Percentiles rank a stretch among this genome's conserved stretches.
Conservation (phyloP, 768 basidiomycete species). For the Phlegmacium glaucopus region DNA sequence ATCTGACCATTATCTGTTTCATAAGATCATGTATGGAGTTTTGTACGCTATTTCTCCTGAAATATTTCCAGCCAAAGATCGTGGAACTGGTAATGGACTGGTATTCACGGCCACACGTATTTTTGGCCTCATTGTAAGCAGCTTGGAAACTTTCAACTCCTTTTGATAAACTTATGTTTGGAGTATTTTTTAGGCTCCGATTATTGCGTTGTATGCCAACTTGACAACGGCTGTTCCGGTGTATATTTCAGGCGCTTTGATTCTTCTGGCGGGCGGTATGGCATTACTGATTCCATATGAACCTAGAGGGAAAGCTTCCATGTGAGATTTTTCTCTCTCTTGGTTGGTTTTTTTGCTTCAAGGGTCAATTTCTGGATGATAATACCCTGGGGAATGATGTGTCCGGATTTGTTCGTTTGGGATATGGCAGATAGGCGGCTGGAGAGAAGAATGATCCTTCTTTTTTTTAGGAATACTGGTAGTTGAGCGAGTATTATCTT, state of each 20-base stretch:
- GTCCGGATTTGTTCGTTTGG: too few species aligned
- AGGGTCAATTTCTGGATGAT: too few species aligned
- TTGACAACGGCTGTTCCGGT: constrained; percentile 64
- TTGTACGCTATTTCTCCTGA: constrained; percentile 67
- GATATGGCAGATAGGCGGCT: too few species aligned
- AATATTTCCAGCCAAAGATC: constrained; percentile 66
- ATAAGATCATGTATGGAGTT: constrained; percentile 73
- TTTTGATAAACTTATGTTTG: not conserved
- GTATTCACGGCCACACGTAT: constrained; percentile 57
- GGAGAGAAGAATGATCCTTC: too few species aligned
- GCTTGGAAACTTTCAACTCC: not conserved
- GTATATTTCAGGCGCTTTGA: constrained; percentile 65
- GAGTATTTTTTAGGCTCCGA: constrained; percentile 47
- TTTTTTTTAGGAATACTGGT: too few species aligned
- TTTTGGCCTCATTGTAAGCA: constrained; percentile 64
- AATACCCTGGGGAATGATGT: too few species aligned
- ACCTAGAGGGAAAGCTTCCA: constrained; percentile 67
- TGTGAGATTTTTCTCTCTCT: constrained; percentile 32
- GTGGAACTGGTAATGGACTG: constrained; percentile 71
- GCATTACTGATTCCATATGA: constrained; percentile 70
- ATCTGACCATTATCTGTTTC: not conserved
- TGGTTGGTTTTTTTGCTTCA: too few species aligned
- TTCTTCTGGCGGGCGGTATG: constrained; percentile 58
- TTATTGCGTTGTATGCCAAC: constrained; percentile 70
- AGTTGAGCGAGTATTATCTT: too few species aligned